These are phyloP conservation scores for Zygoascus ofunaensis DNA, from an alignment of 805 yeast species.

Conservation along the genomic window DNA sequence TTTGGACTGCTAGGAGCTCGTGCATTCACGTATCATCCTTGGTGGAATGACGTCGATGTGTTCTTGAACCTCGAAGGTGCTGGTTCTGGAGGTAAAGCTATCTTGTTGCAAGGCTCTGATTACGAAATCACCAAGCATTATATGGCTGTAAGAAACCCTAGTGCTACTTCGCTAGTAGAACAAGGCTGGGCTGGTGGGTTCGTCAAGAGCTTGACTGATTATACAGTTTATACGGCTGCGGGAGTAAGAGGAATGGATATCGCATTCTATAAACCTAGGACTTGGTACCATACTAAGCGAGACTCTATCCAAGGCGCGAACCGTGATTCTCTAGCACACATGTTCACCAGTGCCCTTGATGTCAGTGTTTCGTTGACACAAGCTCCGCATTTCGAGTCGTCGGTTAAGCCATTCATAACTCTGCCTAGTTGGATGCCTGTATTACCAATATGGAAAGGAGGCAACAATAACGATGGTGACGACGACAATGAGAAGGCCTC, in stretches of 20 bases:
- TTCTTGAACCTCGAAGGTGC: conserved; percentile 86
- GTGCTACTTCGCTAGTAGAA: conserved; percentile 72
- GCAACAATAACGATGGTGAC: conserved; percentile 24
- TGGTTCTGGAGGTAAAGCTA: conserved; percentile 82
- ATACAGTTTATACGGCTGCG: conserved; percentile 51
- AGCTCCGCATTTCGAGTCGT: neutral
- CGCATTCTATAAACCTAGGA: conserved; percentile 81
- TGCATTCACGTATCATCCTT: conserved; percentile 61
- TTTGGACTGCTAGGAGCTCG: conserved; percentile 79
- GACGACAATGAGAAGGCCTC: conserved; percentile 25
- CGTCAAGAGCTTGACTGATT: conserved; percentile 79
- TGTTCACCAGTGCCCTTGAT: conserved; percentile 66
- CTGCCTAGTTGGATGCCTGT: neutral
- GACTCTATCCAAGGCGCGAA: conserved; percentile 61
- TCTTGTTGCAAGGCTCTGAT: conserved; percentile 78
- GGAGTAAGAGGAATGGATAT: conserved; percentile 83
- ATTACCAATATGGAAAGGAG: neutral
- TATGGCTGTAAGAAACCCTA: conserved; percentile 43
- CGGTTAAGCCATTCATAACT: neutral
- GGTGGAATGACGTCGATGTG: conserved; percentile 47
- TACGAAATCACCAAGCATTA: conserved; percentile 54
- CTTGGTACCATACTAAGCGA: conserved; percentile 68
- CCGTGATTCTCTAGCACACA: conserved; percentile 70
- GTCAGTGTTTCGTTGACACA: conserved; percentile 36
- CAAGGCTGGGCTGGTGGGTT: conserved; percentile 71